Conservation (phyloP, 495 filamentous ascomycete species). For the Penicillium egyptiacum region DNA sequence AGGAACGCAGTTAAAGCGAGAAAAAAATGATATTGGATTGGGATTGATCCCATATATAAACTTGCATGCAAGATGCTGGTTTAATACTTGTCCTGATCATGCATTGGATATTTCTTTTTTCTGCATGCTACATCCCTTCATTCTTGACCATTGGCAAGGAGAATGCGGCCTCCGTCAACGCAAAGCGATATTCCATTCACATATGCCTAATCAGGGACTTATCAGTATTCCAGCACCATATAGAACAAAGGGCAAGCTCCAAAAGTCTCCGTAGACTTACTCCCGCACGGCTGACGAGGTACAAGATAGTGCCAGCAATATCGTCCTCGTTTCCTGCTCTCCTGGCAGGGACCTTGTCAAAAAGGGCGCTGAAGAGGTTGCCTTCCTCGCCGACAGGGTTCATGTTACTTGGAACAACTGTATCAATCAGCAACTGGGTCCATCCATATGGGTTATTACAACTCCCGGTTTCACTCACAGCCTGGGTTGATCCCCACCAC, state of each 20-base stretch:
- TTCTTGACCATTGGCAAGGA: conserved; percentile 42
- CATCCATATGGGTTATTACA: background rate
- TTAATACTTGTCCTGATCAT: background rate
- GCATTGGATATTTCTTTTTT: too few relatives aligned
- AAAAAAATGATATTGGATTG: too few relatives aligned
- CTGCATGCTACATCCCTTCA: conserved; percentile 4
- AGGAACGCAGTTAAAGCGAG: too few relatives aligned
- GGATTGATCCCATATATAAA: background rate
- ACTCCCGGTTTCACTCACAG: conserved; percentile 31
- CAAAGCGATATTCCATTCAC: conserved; percentile 41
- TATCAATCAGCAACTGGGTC: background rate
- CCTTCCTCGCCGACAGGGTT: conserved; percentile 45
- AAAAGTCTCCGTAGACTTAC: conserved; percentile 17
- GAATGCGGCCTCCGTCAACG: conserved; percentile 37
- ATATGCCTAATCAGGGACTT: conserved; percentile 29
- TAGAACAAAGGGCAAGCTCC: background rate
- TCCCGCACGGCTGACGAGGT: conserved; percentile 42
- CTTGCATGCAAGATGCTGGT: background rate
- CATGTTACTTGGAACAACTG: conserved; percentile 50
- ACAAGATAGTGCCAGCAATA: conserved; percentile 43
- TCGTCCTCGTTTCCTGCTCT: conserved; percentile 40
- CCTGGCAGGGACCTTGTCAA: conserved; percentile 46
- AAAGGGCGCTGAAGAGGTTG: conserved; percentile 45
- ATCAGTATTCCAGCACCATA: background rate
- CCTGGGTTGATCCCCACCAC: conserved; percentile 48